A percentile compares a stretch with the other conserved stretches of the same genome.
Evolutionary conservation across 306 rosid genomes (phyloP).

Genomic region (Cucumis sativus): Cucumber_9930_V3 NC_026656.2:18709001-18709500

Average conservation of each 20-base stretch:
- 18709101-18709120: slow-evolving; percentile 96
- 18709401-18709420: neutral
- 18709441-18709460: neutral
- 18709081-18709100: slow-evolving; percentile 71
- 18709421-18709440: neutral
- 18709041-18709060: slow-evolving; percentile 58
- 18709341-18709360: neutral
- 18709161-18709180: slow-evolving; percentile 98
- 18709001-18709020: slow-evolving; percentile 86
- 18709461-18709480: neutral
- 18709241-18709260: neutral
- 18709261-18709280: neutral
- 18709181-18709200: slow-evolving; percentile 86
- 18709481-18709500: neutral
- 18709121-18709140: slow-evolving; percentile 98
- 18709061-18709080: slow-evolving; percentile 74
- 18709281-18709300: neutral
- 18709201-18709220: neutral
- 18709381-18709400: neutral
- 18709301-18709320: neutral
- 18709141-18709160: slow-evolving; percentile 93
- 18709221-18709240: neutral
- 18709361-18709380: neutral
- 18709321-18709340: neutral
- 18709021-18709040: slow-evolving; percentile 89